Evolutionary conservation across 129 eudicot genomes (phyloP).

Genomic region (Helianthus annuus): HanXRQr2.0-SUNRISE NC_035444.2:151395125-151395624

Average conservation of each 20-base stretch:
- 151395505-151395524: conserved; percentile 1
- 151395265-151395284: no score
- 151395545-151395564: not conserved
- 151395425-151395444: conserved; percentile 4
- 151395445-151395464: not conserved
- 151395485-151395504: not conserved
- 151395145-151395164: no score
- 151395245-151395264: no score
- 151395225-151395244: no score
- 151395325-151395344: not conserved
- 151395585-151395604: conserved; percentile 2
- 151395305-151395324: no score
- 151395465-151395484: conserved; percentile 23
- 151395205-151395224: no score
- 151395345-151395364: not conserved
- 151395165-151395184: no score
- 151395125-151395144: no score
- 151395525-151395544: not conserved
- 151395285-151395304: no score
- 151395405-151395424: not conserved
- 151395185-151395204: no score
- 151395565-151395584: not conserved
- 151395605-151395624: not conserved
- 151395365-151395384: conserved; percentile 10
- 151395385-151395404: conserved; percentile 14